Evolutionary conservation across 73 alveolate genomes (phyloP).

Genomic region (Paramecium biaurelia): DNA sequence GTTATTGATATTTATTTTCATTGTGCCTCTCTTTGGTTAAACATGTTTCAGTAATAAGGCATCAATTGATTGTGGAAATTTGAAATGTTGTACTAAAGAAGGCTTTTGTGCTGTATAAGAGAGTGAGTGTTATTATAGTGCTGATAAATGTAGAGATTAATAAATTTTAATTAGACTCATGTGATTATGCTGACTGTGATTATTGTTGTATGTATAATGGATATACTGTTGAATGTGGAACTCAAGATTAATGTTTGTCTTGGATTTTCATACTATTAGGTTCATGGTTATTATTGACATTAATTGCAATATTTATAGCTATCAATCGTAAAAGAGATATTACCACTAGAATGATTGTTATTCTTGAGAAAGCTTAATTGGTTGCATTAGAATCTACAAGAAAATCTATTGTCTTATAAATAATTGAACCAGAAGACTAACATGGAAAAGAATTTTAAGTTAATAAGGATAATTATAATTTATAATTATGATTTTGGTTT

Average conservation of each 20-base stretch:
- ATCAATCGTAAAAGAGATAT: background rate
- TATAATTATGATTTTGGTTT: background rate
- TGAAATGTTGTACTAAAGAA: background rate
- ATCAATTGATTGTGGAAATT: background rate
- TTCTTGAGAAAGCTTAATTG: background rate
- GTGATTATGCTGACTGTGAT: constrained; percentile 18
- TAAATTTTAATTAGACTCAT: background rate
- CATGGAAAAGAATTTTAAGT: background rate
- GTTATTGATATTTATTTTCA: background rate
- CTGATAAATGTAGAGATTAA: background rate
- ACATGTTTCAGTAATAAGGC: background rate
- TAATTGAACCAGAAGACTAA: background rate
- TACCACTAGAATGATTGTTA: background rate
- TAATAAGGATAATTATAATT: background rate
- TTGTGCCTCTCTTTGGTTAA: background rate
- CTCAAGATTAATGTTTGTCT: background rate
- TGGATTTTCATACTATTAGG: background rate
- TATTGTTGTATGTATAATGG: constrained; percentile 25
- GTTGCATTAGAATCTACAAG: background rate
- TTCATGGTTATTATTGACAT: background rate
- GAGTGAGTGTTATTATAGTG: background rate
- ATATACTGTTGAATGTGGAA: constrained; percentile 5
- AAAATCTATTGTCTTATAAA: background rate
- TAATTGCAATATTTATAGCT: background rate
- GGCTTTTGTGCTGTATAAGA: background rate